Evolutionary conservation across 208 protist species (phyloP).

Genomic region (Acanthamoeba healyi): DNA sequence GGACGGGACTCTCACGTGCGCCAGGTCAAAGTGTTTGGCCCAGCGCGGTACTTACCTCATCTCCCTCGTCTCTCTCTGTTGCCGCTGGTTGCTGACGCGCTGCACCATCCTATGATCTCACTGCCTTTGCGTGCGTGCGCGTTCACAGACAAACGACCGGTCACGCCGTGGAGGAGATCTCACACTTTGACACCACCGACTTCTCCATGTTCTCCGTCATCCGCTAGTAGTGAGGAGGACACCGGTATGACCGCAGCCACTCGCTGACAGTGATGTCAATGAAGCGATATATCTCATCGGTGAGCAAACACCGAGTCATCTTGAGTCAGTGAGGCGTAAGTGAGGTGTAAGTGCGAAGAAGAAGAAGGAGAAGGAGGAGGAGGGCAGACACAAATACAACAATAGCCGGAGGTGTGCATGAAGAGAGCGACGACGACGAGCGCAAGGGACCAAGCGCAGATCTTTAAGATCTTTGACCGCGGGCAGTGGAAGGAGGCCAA

Average conservation of each 20-base stretch:
- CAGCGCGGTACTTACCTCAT: slow-evolving; percentile 57
- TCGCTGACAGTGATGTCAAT: too few relatives aligned
- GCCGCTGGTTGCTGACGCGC: background rate
- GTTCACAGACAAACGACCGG: background rate
- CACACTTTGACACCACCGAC: background rate
- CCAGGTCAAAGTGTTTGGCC: slow-evolving; percentile 89
- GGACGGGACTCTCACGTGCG: slow-evolving; percentile 92
- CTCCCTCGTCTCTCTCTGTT: background rate
- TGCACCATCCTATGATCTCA: background rate
- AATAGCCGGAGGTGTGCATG: too few relatives aligned
- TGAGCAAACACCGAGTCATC: too few relatives aligned
- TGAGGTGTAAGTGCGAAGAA: too few relatives aligned
- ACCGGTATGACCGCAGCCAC: too few relatives aligned
- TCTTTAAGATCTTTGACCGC: background rate
- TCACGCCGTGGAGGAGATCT: background rate
- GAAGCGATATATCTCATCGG: too few relatives aligned
- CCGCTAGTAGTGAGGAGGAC: too few relatives aligned
- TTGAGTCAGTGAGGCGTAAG: too few relatives aligned
- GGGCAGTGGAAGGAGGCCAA: slow-evolving; percentile 42
- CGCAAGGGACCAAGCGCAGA: too few relatives aligned
- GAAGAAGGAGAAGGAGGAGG: too few relatives aligned
- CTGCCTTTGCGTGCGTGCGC: background rate
- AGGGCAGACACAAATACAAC: too few relatives aligned
- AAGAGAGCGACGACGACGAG: too few relatives aligned
- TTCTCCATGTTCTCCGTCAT: slow-evolving; percentile 8